Percentiles rank a stretch among this genome's conserved stretches.
phyloP scores from a whole-genome alignment of 306 rosid genomes.

The Begonia fuchsioides region DNA sequence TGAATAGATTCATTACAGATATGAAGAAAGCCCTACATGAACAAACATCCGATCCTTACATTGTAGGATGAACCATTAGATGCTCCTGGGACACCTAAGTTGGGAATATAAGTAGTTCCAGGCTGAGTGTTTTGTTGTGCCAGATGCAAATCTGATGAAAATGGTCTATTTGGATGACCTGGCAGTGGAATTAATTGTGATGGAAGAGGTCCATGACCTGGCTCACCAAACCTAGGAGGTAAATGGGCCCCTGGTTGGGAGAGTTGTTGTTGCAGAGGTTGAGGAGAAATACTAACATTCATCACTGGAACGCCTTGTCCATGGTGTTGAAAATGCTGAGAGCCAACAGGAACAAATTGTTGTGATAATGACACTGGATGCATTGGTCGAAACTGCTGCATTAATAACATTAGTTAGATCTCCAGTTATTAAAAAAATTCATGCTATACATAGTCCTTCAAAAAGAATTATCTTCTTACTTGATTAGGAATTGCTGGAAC shows the following conservation, averaged over 20 bases:
- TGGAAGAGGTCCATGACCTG: constrained; percentile 29
- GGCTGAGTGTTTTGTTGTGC: constrained; percentile 43
- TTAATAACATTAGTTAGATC: neutral
- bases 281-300: constrained; percentile 59
- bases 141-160: constrained; percentile 35
- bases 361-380: constrained; percentile 55
- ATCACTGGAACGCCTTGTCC: constrained; percentile 56
- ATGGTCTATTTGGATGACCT: constrained; percentile 42
- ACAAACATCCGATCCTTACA: constrained; percentile 54
- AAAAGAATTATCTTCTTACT: constrained; percentile 27
- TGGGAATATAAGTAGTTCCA: constrained; percentile 44
- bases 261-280: constrained; percentile 45
- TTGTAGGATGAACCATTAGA: constrained; percentile 51
- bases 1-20: constrained; percentile 2
- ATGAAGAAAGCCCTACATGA: neutral
- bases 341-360: constrained; percentile 48
- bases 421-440: neutral
- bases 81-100: constrained; percentile 48
- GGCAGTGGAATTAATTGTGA: constrained; percentile 52
- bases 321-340: constrained; percentile 63
- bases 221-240: constrained; percentile 51
- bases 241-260: constrained; percentile 58
- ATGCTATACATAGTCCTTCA: neutral
- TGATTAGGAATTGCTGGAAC: constrained; percentile 56
- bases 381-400: constrained; percentile 59